Conservation (phyloP, 768 basidiomycete genomes). For the Lanmaoa rubissima region DNA sequence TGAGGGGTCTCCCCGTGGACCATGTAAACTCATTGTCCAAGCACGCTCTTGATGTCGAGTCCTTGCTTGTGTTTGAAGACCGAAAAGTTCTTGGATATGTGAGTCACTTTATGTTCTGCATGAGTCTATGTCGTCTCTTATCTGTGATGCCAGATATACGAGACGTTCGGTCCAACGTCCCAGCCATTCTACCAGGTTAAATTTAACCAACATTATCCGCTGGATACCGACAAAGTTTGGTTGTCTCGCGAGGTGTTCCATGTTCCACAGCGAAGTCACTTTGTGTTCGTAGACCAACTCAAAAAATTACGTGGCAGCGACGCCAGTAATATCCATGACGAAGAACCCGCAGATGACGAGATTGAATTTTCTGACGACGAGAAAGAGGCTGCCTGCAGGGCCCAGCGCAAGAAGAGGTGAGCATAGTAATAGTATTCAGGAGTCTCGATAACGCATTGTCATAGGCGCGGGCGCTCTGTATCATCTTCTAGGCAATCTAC, state of each 20-base stretch:
- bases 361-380: conserved; percentile 96
- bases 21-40: conserved; percentile 47
- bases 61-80: conserved; percentile 87
- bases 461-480: conserved; percentile 54
- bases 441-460: conserved; percentile 1
- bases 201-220: conserved; percentile 64
- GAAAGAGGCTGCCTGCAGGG: conserved; percentile 73
- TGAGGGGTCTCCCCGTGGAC: conserved; percentile 57
- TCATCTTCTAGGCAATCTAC: conserved; percentile 56
- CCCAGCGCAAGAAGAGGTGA: conserved; percentile 57
- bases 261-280: conserved; percentile 74
- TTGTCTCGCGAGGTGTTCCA: conserved; percentile 74
- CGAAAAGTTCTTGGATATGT: conserved; percentile 89
- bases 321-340: conserved; percentile 92
- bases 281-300: conserved; percentile 78
- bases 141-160: conserved; percentile 61
- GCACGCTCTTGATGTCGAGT: conserved; percentile 81
- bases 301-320: conserved; percentile 81
- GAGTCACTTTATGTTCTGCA: conserved; percentile 33
- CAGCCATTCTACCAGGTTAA: conserved; percentile 89
- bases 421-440: conserved; percentile 18
- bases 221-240: conserved; percentile 54
- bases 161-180: conserved; percentile 92
- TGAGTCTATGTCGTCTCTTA: conserved; percentile 14
- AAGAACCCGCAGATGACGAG: conserved; percentile 89